Evolutionary conservation across 495 filamentous ascomycete genomes (phyloP).

Genomic region (Penicillium fimorum): DNA sequence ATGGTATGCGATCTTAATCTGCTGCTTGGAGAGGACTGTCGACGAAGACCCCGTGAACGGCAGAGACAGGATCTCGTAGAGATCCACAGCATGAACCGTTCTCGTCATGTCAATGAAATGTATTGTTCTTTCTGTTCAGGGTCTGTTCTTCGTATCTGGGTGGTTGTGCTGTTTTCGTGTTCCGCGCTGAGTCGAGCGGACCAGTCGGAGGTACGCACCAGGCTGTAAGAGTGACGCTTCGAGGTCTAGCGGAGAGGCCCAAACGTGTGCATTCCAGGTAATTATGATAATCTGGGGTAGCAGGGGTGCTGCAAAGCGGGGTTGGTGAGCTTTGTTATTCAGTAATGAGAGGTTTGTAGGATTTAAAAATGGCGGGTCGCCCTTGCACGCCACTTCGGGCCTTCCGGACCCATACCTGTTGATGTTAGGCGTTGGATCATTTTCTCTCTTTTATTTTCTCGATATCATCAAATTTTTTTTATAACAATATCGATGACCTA

Average conservation of each 20-base stretch:
- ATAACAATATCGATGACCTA: neutral
- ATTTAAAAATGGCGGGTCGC: constrained; percentile 6
- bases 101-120: constrained; percentile 21
- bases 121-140: constrained; percentile 4
- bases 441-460: neutral
- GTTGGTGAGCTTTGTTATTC: constrained; percentile 4
- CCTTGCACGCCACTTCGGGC: constrained; percentile 13
- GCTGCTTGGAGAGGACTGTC: constrained; percentile 35
- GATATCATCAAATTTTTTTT: neutral
- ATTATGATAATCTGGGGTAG: neutral
- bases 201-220: constrained; percentile 5
- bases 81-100: constrained; percentile 26
- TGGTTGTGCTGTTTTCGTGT: constrained; percentile 5
- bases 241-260: constrained; percentile 5
- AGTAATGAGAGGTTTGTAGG: neutral
- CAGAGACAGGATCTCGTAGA: constrained; percentile 57
- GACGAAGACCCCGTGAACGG: constrained; percentile 30
- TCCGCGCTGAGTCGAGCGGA: constrained; percentile 2
- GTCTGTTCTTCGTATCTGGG: neutral
- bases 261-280: constrained; percentile 1
- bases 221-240: neutral
- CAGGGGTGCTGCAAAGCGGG: constrained; percentile 10
- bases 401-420: constrained; percentile 6
- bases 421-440: neutral
- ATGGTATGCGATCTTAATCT: constrained; percentile 75